Percentiles rank a stretch among this genome's conserved stretches.
These are phyloP conservation scores for Cymbopogon citratus DNA, from an alignment of 176 grass and related monocot genomes.

Conservation along the genomic window DNA sequence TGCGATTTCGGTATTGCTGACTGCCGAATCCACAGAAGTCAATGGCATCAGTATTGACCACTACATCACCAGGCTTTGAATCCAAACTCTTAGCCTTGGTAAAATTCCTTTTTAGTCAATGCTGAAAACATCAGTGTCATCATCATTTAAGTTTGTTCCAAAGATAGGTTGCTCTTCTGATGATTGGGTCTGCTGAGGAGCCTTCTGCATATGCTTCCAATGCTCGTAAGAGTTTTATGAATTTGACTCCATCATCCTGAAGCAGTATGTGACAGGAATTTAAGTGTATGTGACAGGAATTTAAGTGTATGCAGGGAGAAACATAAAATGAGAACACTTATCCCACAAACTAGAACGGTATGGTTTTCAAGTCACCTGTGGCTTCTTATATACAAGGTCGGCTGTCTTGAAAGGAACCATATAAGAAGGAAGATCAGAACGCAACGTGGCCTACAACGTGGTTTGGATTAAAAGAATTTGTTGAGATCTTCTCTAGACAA, in stretches of 20 bases:
- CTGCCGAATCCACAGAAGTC: not conserved
- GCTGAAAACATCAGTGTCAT: constrained; percentile 15
- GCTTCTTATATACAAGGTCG: constrained; percentile 63
- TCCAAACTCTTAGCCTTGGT: not conserved
- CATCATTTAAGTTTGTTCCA: constrained; percentile 61
- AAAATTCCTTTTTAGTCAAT: not conserved
- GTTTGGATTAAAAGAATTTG: constrained; percentile 17
- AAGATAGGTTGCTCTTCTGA: constrained; percentile 66
- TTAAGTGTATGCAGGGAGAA: not conserved
- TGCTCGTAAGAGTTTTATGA: constrained; percentile 69
- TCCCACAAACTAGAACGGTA: not conserved
- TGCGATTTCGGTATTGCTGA: not conserved
- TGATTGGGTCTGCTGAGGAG: constrained; percentile 69
- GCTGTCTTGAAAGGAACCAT: constrained; percentile 87
- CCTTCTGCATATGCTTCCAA: constrained; percentile 95
- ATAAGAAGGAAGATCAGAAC: constrained; percentile 76
- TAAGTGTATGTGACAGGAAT: not conserved
- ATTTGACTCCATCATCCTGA: constrained; percentile 84
- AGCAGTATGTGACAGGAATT: not conserved
- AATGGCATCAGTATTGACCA: not conserved
- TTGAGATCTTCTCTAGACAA: not conserved
- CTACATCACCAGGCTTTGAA: not conserved
- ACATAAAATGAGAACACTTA: not conserved
- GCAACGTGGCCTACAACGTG: constrained; percentile 57
- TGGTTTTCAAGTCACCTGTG: constrained; percentile 37